phyloP scores from a whole-genome alignment of 257 asterid genomes.

The Cruciata laevipes region DNA sequence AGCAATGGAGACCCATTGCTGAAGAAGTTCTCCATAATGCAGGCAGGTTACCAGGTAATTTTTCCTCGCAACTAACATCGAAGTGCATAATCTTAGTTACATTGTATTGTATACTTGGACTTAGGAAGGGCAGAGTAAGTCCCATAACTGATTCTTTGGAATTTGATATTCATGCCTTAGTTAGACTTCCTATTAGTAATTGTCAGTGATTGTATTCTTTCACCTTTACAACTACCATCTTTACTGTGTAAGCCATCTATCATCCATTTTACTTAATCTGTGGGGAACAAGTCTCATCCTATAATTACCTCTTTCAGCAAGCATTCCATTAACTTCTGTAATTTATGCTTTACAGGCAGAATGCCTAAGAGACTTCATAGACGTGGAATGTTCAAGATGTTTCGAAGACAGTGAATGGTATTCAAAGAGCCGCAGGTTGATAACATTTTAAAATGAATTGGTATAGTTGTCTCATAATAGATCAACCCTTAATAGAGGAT shows the following conservation, averaged over 20 bases:
- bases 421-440: slow-evolving; percentile 6
- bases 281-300: neutral
- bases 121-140: neutral
- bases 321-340: slow-evolving; percentile 4
- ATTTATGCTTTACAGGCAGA: slow-evolving; percentile 35
- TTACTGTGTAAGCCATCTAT: neutral
- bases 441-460: neutral
- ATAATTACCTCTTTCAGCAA: neutral
- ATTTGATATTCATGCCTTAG: neutral
- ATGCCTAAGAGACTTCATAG: slow-evolving; percentile 36
- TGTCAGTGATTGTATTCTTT: neutral
- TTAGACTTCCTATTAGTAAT: neutral
- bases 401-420: slow-evolving; percentile 33
- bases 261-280: neutral
- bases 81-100: neutral
- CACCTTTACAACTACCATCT: neutral
- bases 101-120: neutral
- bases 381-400: slow-evolving; percentile 38
- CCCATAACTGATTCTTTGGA: neutral
- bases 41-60: slow-evolving; percentile 59
- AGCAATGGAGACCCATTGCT: slow-evolving; percentile 96
- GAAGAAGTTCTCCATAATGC: slow-evolving; percentile 77
- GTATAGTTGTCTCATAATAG: neutral
- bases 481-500: neutral
- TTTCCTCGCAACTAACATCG: neutral